Evolutionary conservation across 2,329 filamentous ascomycete genomes (phyloP).

Genomic region (Nectriaceae sp.): DNA sequence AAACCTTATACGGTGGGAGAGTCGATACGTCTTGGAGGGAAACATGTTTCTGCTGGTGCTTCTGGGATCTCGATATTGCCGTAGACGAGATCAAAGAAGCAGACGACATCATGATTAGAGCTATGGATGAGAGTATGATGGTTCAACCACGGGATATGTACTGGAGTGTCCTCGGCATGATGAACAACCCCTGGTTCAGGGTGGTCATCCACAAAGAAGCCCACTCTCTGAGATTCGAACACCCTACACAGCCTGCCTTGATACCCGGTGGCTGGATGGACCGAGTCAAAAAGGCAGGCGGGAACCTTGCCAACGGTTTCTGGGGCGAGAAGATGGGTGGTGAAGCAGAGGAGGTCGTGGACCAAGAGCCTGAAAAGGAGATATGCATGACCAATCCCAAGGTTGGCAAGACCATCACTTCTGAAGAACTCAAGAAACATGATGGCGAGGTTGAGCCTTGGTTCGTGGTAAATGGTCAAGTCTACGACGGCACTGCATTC

Average conservation of each 20-base stretch:
- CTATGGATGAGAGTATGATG: conserved; percentile 81
- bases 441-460: conserved; percentile 68
- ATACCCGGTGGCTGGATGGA: conserved; percentile 93
- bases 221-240: conserved; percentile 71
- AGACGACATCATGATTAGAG: conserved; percentile 76
- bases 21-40: conserved; percentile 84
- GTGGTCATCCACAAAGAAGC: conserved; percentile 73
- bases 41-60: conserved; percentile 86
- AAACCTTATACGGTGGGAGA: conserved; percentile 71
- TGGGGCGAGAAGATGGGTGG: conserved; percentile 76
- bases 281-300: conserved; percentile 78
- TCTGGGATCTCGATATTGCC: conserved; percentile 76
- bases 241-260: conserved; percentile 80
- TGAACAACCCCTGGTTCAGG: conserved; percentile 96
- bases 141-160: conserved; percentile 92
- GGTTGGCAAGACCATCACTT: conserved; percentile 62
- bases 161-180: conserved; percentile 94
- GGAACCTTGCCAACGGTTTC: conserved; percentile 76
- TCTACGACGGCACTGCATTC: conserved; percentile 84
- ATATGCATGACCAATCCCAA: conserved; percentile 77
- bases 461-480: conserved; percentile 87
- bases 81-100: conserved; percentile 62
- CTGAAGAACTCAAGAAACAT: conserved; percentile 73
- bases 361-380: conserved; percentile 59
- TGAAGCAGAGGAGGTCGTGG: conserved; percentile 42